phyloP scores from a whole-genome alignment of 805 yeast species.

The Yamadazyma akitaensis region DNA sequence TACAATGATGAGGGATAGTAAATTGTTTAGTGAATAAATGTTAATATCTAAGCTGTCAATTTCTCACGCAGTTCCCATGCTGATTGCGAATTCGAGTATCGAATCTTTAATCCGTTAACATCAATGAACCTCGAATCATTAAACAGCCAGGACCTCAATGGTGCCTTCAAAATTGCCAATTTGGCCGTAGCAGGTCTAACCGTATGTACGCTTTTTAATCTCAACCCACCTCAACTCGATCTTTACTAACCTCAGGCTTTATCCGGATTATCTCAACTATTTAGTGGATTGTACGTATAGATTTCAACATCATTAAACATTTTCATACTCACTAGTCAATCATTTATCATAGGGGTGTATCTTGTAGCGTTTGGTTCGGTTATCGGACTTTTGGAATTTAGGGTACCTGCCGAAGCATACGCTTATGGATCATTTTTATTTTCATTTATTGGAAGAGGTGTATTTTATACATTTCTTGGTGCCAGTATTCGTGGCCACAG shows the following conservation, averaged over 20 bases:
- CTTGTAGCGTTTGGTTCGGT: constrained; percentile 52
- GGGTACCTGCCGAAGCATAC: constrained; percentile 57
- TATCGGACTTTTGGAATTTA: constrained; percentile 48
- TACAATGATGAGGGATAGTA: no score
- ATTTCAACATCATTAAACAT: neutral
- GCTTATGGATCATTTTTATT: constrained; percentile 65
- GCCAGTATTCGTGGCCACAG: constrained; percentile 47
- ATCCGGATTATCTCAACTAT: constrained; percentile 49
- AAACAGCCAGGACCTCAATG: constrained; percentile 33
- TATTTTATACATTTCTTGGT: constrained; percentile 41
- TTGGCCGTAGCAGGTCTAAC: constrained; percentile 52
- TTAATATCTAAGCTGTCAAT: neutral
- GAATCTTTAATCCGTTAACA: no score
- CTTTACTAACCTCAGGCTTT: constrained; percentile 31
- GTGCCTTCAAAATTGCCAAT: constrained; percentile 50
- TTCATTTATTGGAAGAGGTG: constrained; percentile 73
- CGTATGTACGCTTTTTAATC: constrained; percentile 34
- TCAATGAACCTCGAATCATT: constrained; percentile 7
- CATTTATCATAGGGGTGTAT: constrained; percentile 56
- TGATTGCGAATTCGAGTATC: no score
- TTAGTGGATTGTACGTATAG: constrained; percentile 45
- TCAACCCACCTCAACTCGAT: neutral
- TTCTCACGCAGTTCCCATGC: no score
- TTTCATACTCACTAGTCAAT: constrained; percentile 13
- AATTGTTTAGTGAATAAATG: neutral